Evolutionary conservation across 1,284 basidiomycete species (phyloP).

Genomic region (Filobasidium uniguttulatum): DNA sequence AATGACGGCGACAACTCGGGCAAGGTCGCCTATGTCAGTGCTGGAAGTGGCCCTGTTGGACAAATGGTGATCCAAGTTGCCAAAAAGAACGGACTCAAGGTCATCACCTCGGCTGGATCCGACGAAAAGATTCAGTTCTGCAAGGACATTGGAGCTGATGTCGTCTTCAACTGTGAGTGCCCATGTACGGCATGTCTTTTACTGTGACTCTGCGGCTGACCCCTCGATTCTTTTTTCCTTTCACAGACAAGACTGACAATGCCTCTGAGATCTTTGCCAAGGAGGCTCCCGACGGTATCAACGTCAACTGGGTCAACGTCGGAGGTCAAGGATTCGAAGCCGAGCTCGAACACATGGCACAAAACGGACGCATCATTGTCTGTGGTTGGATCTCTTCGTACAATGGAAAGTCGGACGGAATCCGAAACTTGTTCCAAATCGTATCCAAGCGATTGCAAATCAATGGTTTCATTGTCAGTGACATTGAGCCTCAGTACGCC

Average conservation of each 20-base stretch:
- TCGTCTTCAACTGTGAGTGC: slow-evolving; percentile 33
- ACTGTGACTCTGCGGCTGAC: not conserved
- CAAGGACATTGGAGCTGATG: slow-evolving; percentile 35
- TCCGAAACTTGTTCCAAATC: slow-evolving; percentile 20
- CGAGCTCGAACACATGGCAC: slow-evolving; percentile 18
- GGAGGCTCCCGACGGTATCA: slow-evolving; percentile 18
- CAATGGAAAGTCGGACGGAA: slow-evolving; percentile 17
- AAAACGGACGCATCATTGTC: slow-evolving; percentile 18
- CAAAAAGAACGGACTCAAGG: slow-evolving; percentile 35
- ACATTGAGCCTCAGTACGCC: slow-evolving; percentile 16
- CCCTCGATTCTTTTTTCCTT: not conserved
- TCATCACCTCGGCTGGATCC: slow-evolving; percentile 38
- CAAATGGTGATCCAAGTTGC: slow-evolving; percentile 35
- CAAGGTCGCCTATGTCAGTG: slow-evolving; percentile 24
- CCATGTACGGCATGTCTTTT: not conserved
- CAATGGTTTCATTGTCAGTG: slow-evolving; percentile 20
- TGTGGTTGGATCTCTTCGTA: slow-evolving; percentile 20
- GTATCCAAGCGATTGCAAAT: slow-evolving; percentile 16
- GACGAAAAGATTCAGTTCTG: slow-evolving; percentile 37
- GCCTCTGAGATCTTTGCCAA: slow-evolving; percentile 18
- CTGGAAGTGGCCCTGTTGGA: slow-evolving; percentile 28
- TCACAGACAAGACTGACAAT: slow-evolving; percentile 19
- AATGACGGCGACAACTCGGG: slow-evolving; percentile 25
- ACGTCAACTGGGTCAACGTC: slow-evolving; percentile 23
- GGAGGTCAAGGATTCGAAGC: slow-evolving; percentile 19